Base-by-base conservation (phyloP, 345 rosid species). In the Bretschneidera sinensis region DNA sequence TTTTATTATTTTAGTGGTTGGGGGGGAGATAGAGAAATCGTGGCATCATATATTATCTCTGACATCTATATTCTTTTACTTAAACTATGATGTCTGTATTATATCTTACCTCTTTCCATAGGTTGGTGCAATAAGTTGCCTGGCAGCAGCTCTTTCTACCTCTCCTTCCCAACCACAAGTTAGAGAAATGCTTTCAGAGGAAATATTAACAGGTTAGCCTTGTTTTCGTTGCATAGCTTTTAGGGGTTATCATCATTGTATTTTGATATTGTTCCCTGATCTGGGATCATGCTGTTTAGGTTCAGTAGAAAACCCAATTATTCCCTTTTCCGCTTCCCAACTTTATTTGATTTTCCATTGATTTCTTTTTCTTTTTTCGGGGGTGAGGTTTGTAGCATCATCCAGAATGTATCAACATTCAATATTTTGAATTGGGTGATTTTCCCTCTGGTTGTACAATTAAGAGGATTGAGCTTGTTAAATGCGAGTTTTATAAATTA, bases 111-210 rank as follows among this genome's bases (percentile, higher is more conserved):
- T 71, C 21, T 59, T 69, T 62, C 47, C 57, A 61, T 72, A 92
- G 98, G 94, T 77, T 67, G 81, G 89, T 61, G 73, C 85, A 70
- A 69, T 87, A 66, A 75, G 82, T 74, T 92, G 97, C 83, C 64
- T 92, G 82, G 74, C 88, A 13, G 78, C 87, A 62, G 88, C 97
- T 66, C 78, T 89, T 48, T 87, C 97, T 57, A 78, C 85, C 59
- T 81, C 86, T 73, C 85, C 92, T 70, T 72, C 89, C 67, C 76
- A 66, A 9, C 68, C 64, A 53, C 69, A 66, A 56, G 84, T 89
- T 60, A 82, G 81, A 66, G 75, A 77, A 73, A 81, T 89, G 83
- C 84, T 89, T 55, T 59, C 66, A 45, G 81, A 76, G 71, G 94
- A 89, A 79, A 68, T 59, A n/a, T 74, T 83, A 18, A 56, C 77